These are phyloP conservation scores for Schizosaccharomyces japonicus DNA, from an alignment of 805 yeast species.

Conservation along the genomic window DNA sequence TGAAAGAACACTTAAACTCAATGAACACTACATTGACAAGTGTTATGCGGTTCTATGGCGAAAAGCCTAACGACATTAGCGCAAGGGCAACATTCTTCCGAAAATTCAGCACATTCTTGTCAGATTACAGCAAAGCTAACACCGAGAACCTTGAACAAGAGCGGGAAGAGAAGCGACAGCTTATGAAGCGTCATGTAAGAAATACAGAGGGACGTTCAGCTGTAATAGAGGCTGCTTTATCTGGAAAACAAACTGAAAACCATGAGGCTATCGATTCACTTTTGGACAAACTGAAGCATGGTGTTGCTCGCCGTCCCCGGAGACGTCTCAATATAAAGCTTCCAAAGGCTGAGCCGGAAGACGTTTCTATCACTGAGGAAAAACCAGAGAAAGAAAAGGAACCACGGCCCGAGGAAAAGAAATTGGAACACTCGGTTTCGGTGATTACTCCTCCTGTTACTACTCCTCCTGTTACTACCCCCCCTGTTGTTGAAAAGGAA, in stretches of 20 bases:
- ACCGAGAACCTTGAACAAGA: slow-evolving; percentile 58
- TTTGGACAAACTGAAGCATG: slow-evolving; percentile 61
- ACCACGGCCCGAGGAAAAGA: background rate
- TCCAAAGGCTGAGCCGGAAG: background rate
- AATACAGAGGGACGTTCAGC: slow-evolving; percentile 51
- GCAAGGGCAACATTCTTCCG: slow-evolving; percentile 48
- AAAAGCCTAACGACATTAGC: slow-evolving; percentile 46
- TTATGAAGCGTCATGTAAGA: slow-evolving; percentile 13
- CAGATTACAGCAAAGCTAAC: slow-evolving; percentile 58
- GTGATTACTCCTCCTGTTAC: too few species aligned
- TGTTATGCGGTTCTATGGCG: slow-evolving; percentile 74
- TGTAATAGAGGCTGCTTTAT: slow-evolving; percentile 23
- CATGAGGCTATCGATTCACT: slow-evolving; percentile 58
- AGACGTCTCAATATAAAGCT: background rate
- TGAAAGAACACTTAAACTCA: slow-evolving; percentile 37
- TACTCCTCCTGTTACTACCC: too few species aligned
- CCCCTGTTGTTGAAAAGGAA: too few species aligned
- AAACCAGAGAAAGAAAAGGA: background rate
- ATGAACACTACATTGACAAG: slow-evolving; percentile 42
- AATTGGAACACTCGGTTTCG: background rate
- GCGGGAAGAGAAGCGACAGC: slow-evolving; percentile 38
- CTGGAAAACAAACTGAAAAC: slow-evolving; percentile 18
- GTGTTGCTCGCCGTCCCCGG: background rate
- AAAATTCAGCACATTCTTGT: slow-evolving; percentile 57
- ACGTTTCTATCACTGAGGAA: background rate